Conservation (phyloP, 2,329 filamentous ascomycete species). For the Colletotrichum zoysiae region DNA sequence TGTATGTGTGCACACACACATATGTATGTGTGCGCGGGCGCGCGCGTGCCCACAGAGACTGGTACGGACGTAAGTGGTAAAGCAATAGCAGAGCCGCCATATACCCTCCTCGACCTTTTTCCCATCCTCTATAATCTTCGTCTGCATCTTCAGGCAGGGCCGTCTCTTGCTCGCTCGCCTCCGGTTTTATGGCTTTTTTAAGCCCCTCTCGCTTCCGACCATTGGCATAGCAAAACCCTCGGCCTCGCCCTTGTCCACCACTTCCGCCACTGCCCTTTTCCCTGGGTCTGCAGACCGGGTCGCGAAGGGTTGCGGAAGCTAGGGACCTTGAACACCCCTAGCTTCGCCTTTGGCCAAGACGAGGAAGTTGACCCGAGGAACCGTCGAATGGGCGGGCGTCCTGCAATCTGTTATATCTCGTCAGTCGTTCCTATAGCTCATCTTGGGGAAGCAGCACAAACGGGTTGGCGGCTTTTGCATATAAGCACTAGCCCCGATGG, state of each 20-base stretch:
- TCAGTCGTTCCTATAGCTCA: background rate
- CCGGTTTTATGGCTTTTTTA: slow-evolving; percentile 20
- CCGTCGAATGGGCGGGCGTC: background rate
- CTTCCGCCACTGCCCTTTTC: background rate
- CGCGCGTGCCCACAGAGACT: background rate
- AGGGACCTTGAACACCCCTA: slow-evolving; percentile 1
- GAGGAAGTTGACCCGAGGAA: slow-evolving; percentile 11
- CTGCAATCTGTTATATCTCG: background rate
- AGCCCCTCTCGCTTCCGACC: slow-evolving; percentile 29
- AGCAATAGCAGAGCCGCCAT: slow-evolving; percentile 36
- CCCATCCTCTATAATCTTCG: slow-evolving; percentile 1
- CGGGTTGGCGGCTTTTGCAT: background rate
- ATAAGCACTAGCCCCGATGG: background rate
- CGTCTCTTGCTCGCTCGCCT: slow-evolving; percentile 2
- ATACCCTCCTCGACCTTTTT: slow-evolving; percentile 26
- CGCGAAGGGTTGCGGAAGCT: slow-evolving; percentile 14
- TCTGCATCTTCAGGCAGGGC: slow-evolving; percentile 20
- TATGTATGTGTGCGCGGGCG: background rate
- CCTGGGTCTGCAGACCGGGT: background rate
- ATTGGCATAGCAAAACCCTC: background rate
- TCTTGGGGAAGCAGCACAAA: background rate
- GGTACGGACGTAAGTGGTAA: slow-evolving; percentile 22
- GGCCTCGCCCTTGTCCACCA: background rate
- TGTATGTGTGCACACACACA: background rate
- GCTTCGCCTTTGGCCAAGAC: background rate